Evolutionary conservation across 2,329 filamentous ascomycete genomes (phyloP).

Genomic region (Penicillium sp.): DNA sequence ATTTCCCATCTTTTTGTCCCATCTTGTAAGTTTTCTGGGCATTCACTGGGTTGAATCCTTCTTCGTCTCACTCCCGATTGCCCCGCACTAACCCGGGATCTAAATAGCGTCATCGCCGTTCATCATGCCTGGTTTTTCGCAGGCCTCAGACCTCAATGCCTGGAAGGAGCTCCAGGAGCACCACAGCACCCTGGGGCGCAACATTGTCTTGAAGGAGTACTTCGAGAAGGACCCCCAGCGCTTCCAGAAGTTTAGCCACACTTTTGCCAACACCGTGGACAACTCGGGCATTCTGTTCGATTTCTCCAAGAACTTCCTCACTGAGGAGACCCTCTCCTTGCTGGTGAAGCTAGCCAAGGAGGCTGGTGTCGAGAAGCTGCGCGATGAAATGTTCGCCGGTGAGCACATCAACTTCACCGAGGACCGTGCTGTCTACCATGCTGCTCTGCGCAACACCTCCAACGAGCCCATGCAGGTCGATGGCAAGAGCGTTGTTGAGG

Average conservation of each 20-base stretch:
- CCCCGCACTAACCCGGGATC: slow-evolving; percentile 29
- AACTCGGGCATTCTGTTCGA: slow-evolving; percentile 90
- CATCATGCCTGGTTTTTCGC: slow-evolving; percentile 52
- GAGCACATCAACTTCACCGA: slow-evolving; percentile 99
- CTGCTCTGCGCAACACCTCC: slow-evolving; percentile 85
- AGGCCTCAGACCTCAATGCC: slow-evolving; percentile 79
- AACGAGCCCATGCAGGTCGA: slow-evolving; percentile 82
- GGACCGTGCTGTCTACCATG: slow-evolving; percentile 91
- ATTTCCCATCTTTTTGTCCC: slow-evolving; percentile 1
- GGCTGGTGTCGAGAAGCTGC: slow-evolving; percentile 86
- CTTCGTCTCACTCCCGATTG: slow-evolving; percentile 1
- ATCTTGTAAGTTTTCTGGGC: not conserved
- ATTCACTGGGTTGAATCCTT: not conserved
- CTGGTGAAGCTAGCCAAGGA: slow-evolving; percentile 89
- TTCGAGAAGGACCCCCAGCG: slow-evolving; percentile 86
- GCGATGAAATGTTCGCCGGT: slow-evolving; percentile 95
- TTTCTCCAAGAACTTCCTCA: slow-evolving; percentile 98
- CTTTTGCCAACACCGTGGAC: slow-evolving; percentile 76
- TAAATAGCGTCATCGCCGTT: slow-evolving; percentile 11
- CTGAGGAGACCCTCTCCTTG: slow-evolving; percentile 83
- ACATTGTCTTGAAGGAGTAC: slow-evolving; percentile 88
- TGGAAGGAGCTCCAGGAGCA: slow-evolving; percentile 92
- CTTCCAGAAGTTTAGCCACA: slow-evolving; percentile 86
- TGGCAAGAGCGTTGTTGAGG: slow-evolving; percentile 89
- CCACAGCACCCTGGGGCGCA: slow-evolving; percentile 80